Conservation (phyloP, 768 basidiomycete species). For the Mycena belliarum region DNA sequence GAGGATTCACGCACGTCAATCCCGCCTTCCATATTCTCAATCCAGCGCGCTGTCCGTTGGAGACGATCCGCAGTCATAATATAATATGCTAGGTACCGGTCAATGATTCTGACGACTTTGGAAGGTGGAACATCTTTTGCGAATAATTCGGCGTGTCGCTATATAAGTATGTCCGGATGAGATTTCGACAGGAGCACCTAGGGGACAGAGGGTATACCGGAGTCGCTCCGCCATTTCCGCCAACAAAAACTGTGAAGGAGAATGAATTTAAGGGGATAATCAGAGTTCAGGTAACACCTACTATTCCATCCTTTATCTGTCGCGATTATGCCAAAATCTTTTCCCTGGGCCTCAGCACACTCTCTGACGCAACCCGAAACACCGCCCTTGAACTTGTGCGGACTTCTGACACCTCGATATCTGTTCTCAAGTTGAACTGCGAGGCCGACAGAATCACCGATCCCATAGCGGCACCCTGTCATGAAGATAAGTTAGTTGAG, state of each 20-base stretch:
- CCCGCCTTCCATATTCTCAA: conserved; percentile 69
- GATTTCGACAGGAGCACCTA: neutral
- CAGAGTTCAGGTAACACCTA: conserved; percentile 17
- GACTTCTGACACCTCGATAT: conserved; percentile 67
- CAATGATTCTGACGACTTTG: conserved; percentile 61
- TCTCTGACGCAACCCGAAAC: conserved; percentile 75
- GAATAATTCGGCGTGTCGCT: conserved; percentile 63
- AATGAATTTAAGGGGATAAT: neutral
- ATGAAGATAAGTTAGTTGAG: neutral
- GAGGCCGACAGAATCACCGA: conserved; percentile 75
- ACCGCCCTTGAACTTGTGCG: conserved; percentile 79
- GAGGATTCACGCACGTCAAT: conserved; percentile 48
- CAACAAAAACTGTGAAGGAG: conserved; percentile 50
- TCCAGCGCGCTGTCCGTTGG: conserved; percentile 72
- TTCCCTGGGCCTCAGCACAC: conserved; percentile 76
- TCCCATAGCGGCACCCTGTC: conserved; percentile 63
- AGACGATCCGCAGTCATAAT: conserved; percentile 74
- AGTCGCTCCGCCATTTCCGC: conserved; percentile 69
- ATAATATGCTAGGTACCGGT: conserved; percentile 61
- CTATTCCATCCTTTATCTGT: conserved; percentile 81
- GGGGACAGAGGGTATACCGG: conserved; percentile 29
- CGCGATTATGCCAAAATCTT: conserved; percentile 77
- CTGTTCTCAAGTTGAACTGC: conserved; percentile 72
- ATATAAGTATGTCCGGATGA: conserved; percentile 29
- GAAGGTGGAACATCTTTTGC: conserved; percentile 67